These are phyloP conservation scores for Fusarium sp. DNA, from an alignment of 2,329 filamentous ascomycete species.

Conservation along the genomic window DNA sequence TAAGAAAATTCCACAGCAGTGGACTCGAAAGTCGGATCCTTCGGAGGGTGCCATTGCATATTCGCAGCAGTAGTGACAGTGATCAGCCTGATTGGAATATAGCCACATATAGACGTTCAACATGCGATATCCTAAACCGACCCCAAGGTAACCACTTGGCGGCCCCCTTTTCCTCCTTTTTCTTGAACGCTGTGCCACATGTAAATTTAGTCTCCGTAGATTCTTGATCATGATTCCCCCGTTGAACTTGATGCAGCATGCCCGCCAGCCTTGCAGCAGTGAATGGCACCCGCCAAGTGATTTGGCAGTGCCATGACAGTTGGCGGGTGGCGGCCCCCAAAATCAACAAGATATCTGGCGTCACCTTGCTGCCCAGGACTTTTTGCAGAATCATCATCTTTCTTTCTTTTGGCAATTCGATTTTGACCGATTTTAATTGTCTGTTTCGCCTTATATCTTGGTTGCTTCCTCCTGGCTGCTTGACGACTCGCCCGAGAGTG, in stretches of 20 bases:
- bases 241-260: constrained; percentile 18
- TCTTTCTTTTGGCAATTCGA: background rate
- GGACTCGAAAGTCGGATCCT: constrained; percentile 1
- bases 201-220: constrained; percentile 4
- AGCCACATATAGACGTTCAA: background rate
- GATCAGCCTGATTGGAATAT: constrained; percentile 13
- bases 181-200: constrained; percentile 27
- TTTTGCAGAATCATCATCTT: background rate
- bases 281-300: constrained; percentile 16
- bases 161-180: background rate
- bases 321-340: background rate
- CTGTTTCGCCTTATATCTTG: background rate
- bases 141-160: constrained; percentile 8
- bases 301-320: constrained; percentile 17
- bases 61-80: background rate
- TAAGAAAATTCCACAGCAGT: background rate
- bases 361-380: background rate
- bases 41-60: constrained; percentile 9
- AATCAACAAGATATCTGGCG: background rate
- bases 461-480: background rate
- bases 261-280: constrained; percentile 21
- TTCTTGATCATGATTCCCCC: background rate
- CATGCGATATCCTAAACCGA: background rate
- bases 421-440: background rate
- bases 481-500: constrained; percentile 1